Percentiles rank a stretch among this genome's conserved stretches.
phyloP scores from a whole-genome alignment of 495 filamentous ascomycete genomes.

The Endocarpon pusillum region DNA sequence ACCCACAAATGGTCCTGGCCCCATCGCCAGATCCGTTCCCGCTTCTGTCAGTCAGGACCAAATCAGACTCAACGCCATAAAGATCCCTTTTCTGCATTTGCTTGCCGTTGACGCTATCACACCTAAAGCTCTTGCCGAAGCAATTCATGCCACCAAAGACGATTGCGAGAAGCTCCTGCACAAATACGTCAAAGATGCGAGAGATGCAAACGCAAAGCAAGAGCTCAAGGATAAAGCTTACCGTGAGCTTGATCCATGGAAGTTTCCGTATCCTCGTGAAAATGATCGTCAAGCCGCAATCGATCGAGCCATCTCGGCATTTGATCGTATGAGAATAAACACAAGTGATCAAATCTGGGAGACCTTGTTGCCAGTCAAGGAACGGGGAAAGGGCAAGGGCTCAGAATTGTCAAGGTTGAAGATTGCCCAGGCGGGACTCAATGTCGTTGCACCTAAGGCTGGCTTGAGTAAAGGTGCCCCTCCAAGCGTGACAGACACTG shows the following conservation, averaged over 20 bases:
- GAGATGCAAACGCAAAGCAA: constrained; percentile 45
- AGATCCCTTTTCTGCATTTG: constrained; percentile 51
- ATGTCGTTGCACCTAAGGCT: constrained; percentile 40
- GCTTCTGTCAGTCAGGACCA: constrained; percentile 33
- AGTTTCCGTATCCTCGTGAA: constrained; percentile 47
- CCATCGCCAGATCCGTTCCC: constrained; percentile 22
- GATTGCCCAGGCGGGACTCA: constrained; percentile 36
- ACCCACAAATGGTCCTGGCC: constrained; percentile 27
- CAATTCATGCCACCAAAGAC: constrained; percentile 36
- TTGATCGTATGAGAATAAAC: constrained; percentile 61
- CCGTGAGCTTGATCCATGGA: constrained; percentile 72
- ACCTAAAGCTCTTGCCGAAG: constrained; percentile 36
- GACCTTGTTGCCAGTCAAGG: constrained; percentile 50
- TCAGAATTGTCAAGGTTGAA: constrained; percentile 65
- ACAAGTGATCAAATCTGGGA: constrained; percentile 66
- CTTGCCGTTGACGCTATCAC: constrained; percentile 46
- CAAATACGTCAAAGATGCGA: constrained; percentile 39
- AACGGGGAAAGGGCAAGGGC: constrained; percentile 64
- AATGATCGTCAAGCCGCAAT: constrained; percentile 64
- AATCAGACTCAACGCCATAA: constrained; percentile 34
- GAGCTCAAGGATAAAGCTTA: constrained; percentile 51
- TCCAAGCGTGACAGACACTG: constrained; percentile 26
- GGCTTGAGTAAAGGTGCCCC: constrained; percentile 29
- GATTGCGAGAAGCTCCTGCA: constrained; percentile 38
- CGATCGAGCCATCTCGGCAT: constrained; percentile 66